phyloP scores from a whole-genome alignment of 148 eudicot genomes.

The Polygonum maritimum region DNA sequence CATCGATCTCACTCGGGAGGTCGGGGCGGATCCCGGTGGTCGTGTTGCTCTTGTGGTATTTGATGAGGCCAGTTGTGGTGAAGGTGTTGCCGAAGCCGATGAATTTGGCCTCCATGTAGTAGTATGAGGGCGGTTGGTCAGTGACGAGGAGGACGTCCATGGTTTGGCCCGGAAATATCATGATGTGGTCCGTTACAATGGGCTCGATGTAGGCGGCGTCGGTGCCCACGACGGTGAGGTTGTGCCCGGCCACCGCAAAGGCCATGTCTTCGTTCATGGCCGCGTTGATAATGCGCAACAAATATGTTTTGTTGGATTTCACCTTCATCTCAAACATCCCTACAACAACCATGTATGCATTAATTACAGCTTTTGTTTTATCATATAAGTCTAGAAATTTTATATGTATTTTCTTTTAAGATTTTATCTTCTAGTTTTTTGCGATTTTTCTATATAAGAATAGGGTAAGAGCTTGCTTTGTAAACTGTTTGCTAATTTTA shows the following conservation, averaged over 20 bases:
- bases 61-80: constrained; percentile 20
- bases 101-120: background rate
- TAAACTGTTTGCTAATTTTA: too few relatives aligned
- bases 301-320: constrained; percentile 18
- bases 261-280: constrained; percentile 22
- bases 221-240: constrained; percentile 14
- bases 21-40: constrained; percentile 10
- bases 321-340: constrained; percentile 15
- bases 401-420: too few relatives aligned
- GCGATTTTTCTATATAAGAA: too few relatives aligned
- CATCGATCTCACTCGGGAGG: constrained; percentile 19
- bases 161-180: constrained; percentile 27
- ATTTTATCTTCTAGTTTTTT: too few relatives aligned
- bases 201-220: constrained; percentile 24
- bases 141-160: constrained; percentile 16
- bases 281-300: constrained; percentile 21
- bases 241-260: constrained; percentile 18
- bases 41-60: constrained; percentile 12
- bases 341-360: background rate
- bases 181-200: constrained; percentile 9
- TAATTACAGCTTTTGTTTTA: too few relatives aligned
- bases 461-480: too few relatives aligned
- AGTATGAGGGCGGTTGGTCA: background rate
- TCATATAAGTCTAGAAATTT: too few relatives aligned
- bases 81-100: background rate